Base-by-base conservation (phyloP, 2,329 filamentous ascomycete species). In the Acrodontium crateriforme region DNA sequence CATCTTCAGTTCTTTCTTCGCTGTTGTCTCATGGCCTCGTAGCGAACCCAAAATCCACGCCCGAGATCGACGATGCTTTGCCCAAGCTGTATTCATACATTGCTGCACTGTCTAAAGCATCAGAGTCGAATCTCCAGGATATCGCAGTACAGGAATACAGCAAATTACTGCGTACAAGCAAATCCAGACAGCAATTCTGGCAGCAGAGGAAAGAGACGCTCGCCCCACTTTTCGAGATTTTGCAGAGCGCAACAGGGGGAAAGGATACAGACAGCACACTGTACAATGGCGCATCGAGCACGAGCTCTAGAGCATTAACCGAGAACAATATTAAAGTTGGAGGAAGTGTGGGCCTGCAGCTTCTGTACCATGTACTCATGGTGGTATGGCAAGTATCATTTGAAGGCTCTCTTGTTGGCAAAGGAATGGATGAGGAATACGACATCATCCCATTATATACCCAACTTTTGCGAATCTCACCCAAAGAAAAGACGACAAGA, bases 361-460 rank as follows among this genome's bases (percentile, higher is more conserved):
- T 95, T 21, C 68, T 98, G 21, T 98, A 98, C 53, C 83, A 94
- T 47, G 80, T 94, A 10, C 68, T 98, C 13, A 67, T 98, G 27
- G 85, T 92, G 9, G 62, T 98, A 33, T 98, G 89, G 89, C 85
- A 95, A 62, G 65, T 98, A 42, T 93, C 84, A 50, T 98, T 98
- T 42, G 89, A 95, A 52, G 71, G 66, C 16, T 55, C 62, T 32
- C 53, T 72, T 9, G 64, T 78, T 26, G 82, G 83, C 9, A 75
- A 78, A 34, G 84, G 87, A 22, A 64, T 98, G 32, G 81, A 95
- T 56, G 74, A 84, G 43, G 85, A 94, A 56, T 83, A 93, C 58
- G 85, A 95, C 48, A 78, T 95, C 41, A 69, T 95, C 38, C 69
- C 84, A 25, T 71, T 95, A 24, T 94, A 93, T 55, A 84, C 81